Conservation (phyloP, 768 basidiomycete species). For the Chalciporus chontae region DNA sequence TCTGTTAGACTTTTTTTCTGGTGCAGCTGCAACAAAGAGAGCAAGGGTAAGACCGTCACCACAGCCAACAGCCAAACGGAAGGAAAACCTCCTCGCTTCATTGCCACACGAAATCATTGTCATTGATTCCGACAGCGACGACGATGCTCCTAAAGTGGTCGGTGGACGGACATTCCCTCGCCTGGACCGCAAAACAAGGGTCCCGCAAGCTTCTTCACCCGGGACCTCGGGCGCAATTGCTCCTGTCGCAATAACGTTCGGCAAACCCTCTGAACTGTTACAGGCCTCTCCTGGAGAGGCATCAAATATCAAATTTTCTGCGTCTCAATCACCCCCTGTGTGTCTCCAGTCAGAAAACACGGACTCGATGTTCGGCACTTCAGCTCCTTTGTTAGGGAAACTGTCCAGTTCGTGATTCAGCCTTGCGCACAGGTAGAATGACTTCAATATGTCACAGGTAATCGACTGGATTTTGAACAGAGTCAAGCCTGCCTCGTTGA, state of each 20-base stretch:
- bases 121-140: slow-evolving; percentile 62
- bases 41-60: slow-evolving; percentile 11
- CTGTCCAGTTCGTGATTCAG: slow-evolving; percentile 11
- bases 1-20: slow-evolving; percentile 45
- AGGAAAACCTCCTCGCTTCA: slow-evolving; percentile 1
- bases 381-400: slow-evolving; percentile 14
- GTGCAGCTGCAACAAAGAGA: slow-evolving; percentile 21
- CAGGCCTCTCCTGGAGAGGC: background rate
- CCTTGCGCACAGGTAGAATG: background rate
- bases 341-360: background rate
- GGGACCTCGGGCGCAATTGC: background rate
- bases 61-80: background rate
- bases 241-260: slow-evolving; percentile 15
- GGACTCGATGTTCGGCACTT: slow-evolving; percentile 16
- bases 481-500: background rate
- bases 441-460: slow-evolving; percentile 4
- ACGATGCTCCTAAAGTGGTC: slow-evolving; percentile 4
- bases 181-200: background rate
- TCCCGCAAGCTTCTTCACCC: background rate
- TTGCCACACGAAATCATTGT: slow-evolving; percentile 46
- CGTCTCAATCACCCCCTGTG: background rate
- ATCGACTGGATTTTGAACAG: background rate
- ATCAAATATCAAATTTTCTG: background rate
- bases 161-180: background rate
- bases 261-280: slow-evolving; percentile 27